Evolutionary conservation across 805 yeast genomes (phyloP), one percentile per base, ranked within the genome.

Genomic region (Priceomyces haplophilus): DNA sequence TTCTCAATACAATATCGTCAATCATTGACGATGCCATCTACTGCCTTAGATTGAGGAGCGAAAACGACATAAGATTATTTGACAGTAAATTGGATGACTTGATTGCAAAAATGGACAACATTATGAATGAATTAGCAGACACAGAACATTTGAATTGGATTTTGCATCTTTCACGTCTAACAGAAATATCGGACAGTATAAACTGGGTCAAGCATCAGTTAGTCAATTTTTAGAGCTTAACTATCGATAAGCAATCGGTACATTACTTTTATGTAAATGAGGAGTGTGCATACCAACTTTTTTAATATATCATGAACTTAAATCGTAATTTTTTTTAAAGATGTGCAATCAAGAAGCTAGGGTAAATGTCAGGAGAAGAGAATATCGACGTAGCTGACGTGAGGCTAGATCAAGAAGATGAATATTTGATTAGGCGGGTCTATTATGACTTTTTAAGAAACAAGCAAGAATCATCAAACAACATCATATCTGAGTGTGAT

Each of bases 361-460:
- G 24, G 8, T 6, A 21, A 5, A 27, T 27, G 31, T 27, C 31
- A 11, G 5, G 15, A 10, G 31, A 27, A 11, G 31, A 27, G n/a
- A 27, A 10, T 10, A n/a, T 27, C 8, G n/a, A 27, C n/a, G 15
- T 27, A 27, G 31, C 7, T 5, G 15, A 27, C 31, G 15, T 27
- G 10, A 27, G n/a, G n/a, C n/a, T 27, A 15, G 31, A 15, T 12
- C 8, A 5, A 5, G 31, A 70, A 25, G 76, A 71, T 38, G 75
- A 69, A 49, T 75, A 67, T 45, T 59, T 70, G 50, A 65, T 70
- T 4, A 67, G 73, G 63, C 54, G 70, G 18, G 75, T 70, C 2
- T 69, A 70, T 42, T 69, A 65, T 42, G 54, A 61, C 32, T 58
- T 56, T 11, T 38, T 47, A 7, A 65, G 61, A 37, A 18, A 20